Evolutionary conservation across 176 grass and related monocot genomes (phyloP).

Genomic region (Avena atlantica): DNA sequence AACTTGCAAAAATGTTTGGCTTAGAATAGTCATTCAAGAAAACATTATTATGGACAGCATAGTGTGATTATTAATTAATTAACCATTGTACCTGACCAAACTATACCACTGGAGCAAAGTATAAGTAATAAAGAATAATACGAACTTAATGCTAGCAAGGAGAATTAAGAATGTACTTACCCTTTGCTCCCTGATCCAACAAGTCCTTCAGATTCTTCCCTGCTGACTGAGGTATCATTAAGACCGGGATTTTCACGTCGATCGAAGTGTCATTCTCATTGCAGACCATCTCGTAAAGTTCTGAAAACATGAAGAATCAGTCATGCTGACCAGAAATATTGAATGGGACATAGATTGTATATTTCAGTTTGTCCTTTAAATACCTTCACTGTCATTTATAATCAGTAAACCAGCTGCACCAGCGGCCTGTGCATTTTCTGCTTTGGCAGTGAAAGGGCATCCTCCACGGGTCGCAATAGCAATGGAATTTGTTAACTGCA

Average conservation of each 20-base stretch:
- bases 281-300: slow-evolving; percentile 99
- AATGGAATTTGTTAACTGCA: slow-evolving; percentile 76
- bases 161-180: slow-evolving; percentile 50
- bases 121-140: not conserved
- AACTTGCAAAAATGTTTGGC: not conserved
- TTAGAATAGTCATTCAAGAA: slow-evolving; percentile 1
- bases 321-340: slow-evolving; percentile 26
- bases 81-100: not conserved
- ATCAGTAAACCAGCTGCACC: slow-evolving; percentile 82
- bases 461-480: slow-evolving; percentile 80
- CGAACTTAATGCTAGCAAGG: slow-evolving; percentile 1
- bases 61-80: not conserved
- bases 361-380: not conserved
- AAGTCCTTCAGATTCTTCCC: slow-evolving; percentile 69
- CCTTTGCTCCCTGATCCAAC: slow-evolving; percentile 57
- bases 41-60: not conserved
- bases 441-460: slow-evolving; percentile 92
- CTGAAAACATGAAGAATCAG: slow-evolving; percentile 47
- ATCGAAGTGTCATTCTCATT: slow-evolving; percentile 88
- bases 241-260: slow-evolving; percentile 83
- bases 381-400: slow-evolving; percentile 98
- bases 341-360: slow-evolving; percentile 26
- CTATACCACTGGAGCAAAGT: not conserved
- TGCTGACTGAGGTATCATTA: slow-evolving; percentile 91
- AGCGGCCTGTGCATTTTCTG: slow-evolving; percentile 71